phyloP scores from a whole-genome alignment of 192 early-diverging fungal species.

The Funneliformis geosporum region DNA sequence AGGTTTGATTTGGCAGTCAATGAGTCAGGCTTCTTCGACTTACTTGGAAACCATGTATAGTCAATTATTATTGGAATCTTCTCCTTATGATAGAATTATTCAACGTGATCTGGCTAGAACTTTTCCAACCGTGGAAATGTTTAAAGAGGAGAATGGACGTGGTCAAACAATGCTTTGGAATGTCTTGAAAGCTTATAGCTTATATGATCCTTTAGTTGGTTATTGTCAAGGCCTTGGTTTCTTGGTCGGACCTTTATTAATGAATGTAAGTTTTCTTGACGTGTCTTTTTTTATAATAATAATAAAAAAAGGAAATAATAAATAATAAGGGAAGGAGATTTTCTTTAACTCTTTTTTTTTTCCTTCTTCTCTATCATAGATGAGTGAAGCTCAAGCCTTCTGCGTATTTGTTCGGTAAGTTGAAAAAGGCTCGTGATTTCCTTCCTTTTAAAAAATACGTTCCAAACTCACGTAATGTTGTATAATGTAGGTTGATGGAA shows the following conservation, averaged over 20 bases:
- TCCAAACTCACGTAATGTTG: neutral
- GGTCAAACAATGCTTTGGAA: conserved; percentile 88
- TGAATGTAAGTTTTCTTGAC: conserved; percentile 68
- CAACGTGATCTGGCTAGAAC: conserved; percentile 90
- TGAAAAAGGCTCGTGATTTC: neutral
- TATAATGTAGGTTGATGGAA: conserved; percentile 72
- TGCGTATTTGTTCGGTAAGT: conserved; percentile 82
- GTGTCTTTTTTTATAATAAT: neutral
- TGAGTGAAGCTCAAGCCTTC: conserved; percentile 94
- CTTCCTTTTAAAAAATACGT: neutral
- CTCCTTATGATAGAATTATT: conserved; percentile 89
- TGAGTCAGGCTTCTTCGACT: conserved; percentile 80
- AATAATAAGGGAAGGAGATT: neutral
- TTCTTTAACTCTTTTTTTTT: neutral
- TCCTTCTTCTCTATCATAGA: conserved; percentile 53
- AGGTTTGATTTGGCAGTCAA: conserved; percentile 89
- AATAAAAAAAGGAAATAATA: neutral
- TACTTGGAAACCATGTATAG: conserved; percentile 81
- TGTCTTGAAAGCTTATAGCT: conserved; percentile 88
- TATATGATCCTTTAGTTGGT: conserved; percentile 93
- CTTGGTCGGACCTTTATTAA: conserved; percentile 86
- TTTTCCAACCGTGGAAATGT: conserved; percentile 87
- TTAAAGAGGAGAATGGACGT: conserved; percentile 75
- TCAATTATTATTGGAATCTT: conserved; percentile 70
- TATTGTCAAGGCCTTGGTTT: conserved; percentile 99